Percentiles rank a stretch among this genome's conserved stretches.
These are phyloP conservation scores for Aspergillus jensenii DNA, from an alignment of 2,329 filamentous ascomycete species.

Conservation along the genomic window DNA sequence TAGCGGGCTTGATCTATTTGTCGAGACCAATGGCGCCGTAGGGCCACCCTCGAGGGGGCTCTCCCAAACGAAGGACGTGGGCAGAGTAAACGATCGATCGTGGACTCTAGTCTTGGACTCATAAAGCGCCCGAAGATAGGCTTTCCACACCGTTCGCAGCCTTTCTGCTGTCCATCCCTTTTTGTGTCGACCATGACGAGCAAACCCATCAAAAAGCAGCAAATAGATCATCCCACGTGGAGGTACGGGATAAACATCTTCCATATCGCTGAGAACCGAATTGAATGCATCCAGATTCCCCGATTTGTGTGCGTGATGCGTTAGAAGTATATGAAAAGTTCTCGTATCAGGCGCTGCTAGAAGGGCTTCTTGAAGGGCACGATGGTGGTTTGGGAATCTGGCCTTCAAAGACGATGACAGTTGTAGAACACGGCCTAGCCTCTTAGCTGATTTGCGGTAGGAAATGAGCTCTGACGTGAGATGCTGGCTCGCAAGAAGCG, in stretches of 20 bases:
- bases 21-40: constrained; percentile 6
- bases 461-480: constrained; percentile 35
- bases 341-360: constrained; percentile 71
- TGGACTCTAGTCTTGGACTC: constrained; percentile 33
- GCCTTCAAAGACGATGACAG: constrained; percentile 43
- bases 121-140: constrained; percentile 54
- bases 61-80: constrained; percentile 26
- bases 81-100: constrained; percentile 16
- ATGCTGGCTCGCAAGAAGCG: constrained; percentile 20
- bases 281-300: constrained; percentile 73
- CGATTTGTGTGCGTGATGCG: constrained; percentile 66
- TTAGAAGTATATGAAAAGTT: constrained; percentile 78
- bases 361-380: constrained; percentile 64
- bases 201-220: constrained; percentile 79
- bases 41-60: constrained; percentile 26
- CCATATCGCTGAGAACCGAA: constrained; percentile 77
- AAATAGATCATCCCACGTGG: constrained; percentile 77
- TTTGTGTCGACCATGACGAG: constrained; percentile 65
- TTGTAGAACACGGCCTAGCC: constrained; percentile 51
- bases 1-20: constrained; percentile 15
- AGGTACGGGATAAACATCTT: constrained; percentile 61
- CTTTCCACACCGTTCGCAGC: constrained; percentile 67
- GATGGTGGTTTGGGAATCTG: constrained; percentile 55
- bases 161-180: constrained; percentile 70
- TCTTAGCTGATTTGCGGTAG: constrained; percentile 38